Conservation (phyloP, 169 alveolate genomes). For the Plasmodium adleri region DNA sequence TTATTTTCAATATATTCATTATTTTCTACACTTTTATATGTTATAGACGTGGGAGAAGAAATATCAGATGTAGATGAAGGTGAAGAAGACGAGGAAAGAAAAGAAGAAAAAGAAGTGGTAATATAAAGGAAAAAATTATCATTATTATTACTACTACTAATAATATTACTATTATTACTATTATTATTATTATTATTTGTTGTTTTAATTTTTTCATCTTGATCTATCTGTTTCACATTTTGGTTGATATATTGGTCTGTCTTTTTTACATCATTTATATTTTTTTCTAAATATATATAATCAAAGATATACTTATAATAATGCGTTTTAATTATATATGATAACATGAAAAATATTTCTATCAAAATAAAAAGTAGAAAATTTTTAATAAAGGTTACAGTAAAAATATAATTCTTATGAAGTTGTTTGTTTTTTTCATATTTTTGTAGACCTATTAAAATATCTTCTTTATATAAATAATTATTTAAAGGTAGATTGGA, state of each 20-base stretch:
- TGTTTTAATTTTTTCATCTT: not conserved
- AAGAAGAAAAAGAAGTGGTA: not conserved
- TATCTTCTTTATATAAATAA: constrained; percentile 55
- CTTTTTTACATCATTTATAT: not conserved
- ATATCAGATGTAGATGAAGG: not conserved
- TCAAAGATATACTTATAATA: not conserved
- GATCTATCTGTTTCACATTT: not conserved
- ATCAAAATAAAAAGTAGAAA: constrained; percentile 28
- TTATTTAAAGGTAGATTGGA: constrained; percentile 64
- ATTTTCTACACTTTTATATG: not conserved
- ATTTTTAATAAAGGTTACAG: constrained; percentile 46
- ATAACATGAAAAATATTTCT: constrained; percentile 43
- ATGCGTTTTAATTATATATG: constrained; percentile 21
- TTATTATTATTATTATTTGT: not conserved
- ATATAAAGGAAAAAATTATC: not conserved
- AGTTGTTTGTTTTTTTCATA: constrained; percentile 36
- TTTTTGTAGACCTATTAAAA: constrained; percentile 51
- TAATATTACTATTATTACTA: too few species aligned
- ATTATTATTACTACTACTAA: not conserved
- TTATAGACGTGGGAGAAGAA: not conserved
- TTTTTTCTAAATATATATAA: not conserved
- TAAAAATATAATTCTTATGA: constrained; percentile 22
- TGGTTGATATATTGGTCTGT: not conserved
- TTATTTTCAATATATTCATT: too few species aligned
- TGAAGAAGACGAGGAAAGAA: not conserved